These are phyloP conservation scores for Eimeria acervulina DNA, from an alignment of 169 alveolate species.

Conservation along the genomic window DNA sequence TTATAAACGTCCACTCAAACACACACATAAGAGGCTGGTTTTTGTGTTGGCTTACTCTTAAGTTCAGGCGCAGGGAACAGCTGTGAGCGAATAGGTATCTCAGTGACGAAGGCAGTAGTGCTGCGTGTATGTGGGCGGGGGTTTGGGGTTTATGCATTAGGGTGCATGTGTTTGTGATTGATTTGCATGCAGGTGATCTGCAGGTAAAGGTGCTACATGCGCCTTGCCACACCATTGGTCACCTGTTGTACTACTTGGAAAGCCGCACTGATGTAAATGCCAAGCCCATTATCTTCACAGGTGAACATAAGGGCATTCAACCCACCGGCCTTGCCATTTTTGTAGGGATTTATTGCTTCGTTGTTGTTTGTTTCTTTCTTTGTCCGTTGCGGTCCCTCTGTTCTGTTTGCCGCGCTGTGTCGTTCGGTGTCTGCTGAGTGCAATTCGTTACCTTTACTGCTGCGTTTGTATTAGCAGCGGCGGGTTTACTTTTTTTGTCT, in stretches of 20 bases:
- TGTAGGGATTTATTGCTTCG: neutral
- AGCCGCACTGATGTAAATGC: conserved; percentile 76
- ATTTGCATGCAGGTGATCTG: conserved; percentile 85
- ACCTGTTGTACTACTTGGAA: conserved; percentile 93
- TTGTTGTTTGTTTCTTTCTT: neutral
- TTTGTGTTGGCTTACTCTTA: too few relatives aligned
- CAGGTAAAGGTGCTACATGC: conserved; percentile 91
- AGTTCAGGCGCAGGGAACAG: too few relatives aligned
- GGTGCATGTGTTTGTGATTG: neutral
- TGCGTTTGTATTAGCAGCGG: neutral
- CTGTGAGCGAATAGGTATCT: too few relatives aligned
- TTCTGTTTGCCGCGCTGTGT: neutral
- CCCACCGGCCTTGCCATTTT: neutral
- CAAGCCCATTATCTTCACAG: conserved; percentile 81
- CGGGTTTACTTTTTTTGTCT: neutral
- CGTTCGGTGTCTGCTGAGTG: neutral
- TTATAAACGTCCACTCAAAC: too few relatives aligned
- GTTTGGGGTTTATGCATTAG: neutral
- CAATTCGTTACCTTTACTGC: neutral
- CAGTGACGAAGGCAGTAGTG: too few relatives aligned
- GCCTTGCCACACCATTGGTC: conserved; percentile 98
- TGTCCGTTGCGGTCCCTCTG: neutral
- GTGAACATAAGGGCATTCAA: neutral
- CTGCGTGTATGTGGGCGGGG: too few relatives aligned
- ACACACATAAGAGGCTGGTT: too few relatives aligned